These are phyloP conservation scores for Wickerhamomyces canadensis DNA, from an alignment of 805 yeast genomes.

Conservation along the genomic window DNA sequence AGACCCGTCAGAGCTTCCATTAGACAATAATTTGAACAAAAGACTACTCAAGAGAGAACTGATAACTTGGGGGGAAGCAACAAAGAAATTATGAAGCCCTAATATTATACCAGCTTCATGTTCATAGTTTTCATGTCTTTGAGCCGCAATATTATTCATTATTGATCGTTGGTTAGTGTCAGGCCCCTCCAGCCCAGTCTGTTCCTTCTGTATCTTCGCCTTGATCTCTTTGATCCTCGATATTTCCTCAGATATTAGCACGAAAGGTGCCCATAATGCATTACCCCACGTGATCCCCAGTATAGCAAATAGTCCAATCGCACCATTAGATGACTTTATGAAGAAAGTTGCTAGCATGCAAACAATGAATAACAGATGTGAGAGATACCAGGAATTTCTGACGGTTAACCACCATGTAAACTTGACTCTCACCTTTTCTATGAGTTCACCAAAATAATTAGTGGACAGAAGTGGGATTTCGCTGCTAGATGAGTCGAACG, in stretches of 20 bases:
- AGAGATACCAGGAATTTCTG: conserved; percentile 41
- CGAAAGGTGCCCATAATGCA: conserved; percentile 65
- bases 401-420: conserved; percentile 26
- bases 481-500: conserved; percentile 18
- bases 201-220: conserved; percentile 21
- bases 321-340: conserved; percentile 34
- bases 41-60: conserved; percentile 44
- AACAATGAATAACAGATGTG: conserved; percentile 44
- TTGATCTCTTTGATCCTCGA: conserved; percentile 46
- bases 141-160: conserved; percentile 12
- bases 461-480: conserved; percentile 7
- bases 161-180: neutral
- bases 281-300: conserved; percentile 62
- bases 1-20: conserved; percentile 17
- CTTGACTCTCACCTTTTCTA: conserved; percentile 10
- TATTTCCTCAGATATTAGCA: conserved; percentile 52
- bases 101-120: conserved; percentile 52
- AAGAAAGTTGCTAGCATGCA: conserved; percentile 44
- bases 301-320: conserved; percentile 43
- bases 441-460: conserved; percentile 1
- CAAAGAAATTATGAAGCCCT: conserved; percentile 54
- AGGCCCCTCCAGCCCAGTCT: conserved; percentile 1
- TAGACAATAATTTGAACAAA: conserved; percentile 35
- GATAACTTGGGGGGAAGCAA: conserved; percentile 51
- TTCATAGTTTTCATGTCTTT: conserved; percentile 35